A percentile compares a stretch with the other conserved stretches of the same genome.
Conservation (phyloP, 2,329 filamentous ascomycete genomes). For the Pseudocercospora pini-densiflorae region DNA sequence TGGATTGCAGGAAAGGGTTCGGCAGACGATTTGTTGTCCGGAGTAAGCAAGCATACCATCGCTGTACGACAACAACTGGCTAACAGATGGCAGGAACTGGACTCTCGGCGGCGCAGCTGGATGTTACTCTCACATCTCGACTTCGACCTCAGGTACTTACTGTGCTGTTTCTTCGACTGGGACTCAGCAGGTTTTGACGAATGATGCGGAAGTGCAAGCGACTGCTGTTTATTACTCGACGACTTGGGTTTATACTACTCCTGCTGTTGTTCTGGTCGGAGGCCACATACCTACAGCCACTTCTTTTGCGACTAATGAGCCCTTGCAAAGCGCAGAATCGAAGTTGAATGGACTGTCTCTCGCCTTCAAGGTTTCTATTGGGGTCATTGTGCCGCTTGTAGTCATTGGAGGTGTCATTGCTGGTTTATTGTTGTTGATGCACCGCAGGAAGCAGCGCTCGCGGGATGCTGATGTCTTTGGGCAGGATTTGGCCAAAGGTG, state of each 20-base stretch:
- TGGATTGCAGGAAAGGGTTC: background rate
- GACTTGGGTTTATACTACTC: background rate
- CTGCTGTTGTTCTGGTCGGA: background rate
- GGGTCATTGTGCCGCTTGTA: background rate
- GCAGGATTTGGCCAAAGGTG: background rate
- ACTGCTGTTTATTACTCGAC: background rate
- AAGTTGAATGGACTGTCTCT: background rate
- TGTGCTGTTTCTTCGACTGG: background rate
- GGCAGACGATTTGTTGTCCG: background rate
- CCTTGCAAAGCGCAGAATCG: background rate
- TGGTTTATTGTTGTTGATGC: background rate
- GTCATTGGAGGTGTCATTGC: background rate
- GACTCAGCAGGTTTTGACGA: background rate
- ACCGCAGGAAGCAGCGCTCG: background rate
- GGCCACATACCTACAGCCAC: background rate
- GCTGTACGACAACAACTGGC: background rate
- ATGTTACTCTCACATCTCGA: background rate
- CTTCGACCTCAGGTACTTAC: background rate
- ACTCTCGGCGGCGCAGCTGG: background rate
- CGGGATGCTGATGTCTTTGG: background rate
- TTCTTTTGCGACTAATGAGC: background rate
- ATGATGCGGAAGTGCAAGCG: background rate
- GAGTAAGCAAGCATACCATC: background rate
- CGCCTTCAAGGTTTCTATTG: background rate
- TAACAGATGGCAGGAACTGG: background rate